These are phyloP conservation scores for Myxozyma kluyveri DNA, from an alignment of 805 yeast genomes.

Conservation along the genomic window DNA sequence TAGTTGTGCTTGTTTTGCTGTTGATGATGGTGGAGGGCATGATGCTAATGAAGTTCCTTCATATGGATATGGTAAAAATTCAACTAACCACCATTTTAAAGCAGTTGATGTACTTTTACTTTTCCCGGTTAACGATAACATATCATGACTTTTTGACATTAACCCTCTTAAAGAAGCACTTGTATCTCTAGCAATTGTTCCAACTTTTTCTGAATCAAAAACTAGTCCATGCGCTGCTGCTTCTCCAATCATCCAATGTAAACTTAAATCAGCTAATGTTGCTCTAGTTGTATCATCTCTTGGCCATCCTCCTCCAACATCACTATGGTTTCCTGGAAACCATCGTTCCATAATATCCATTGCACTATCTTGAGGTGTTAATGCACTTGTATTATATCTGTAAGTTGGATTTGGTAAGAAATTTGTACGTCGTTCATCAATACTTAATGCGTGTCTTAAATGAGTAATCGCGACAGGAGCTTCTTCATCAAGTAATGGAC, in stretches of 20 bases:
- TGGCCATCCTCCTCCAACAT: constrained; percentile 68
- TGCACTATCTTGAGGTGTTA: not conserved
- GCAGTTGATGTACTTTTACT: constrained; percentile 4
- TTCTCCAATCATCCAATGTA: constrained; percentile 61
- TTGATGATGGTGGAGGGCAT: not conserved
- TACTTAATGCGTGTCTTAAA: constrained; percentile 63
- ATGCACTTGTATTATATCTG: constrained; percentile 49
- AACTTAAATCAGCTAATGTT: constrained; percentile 48
- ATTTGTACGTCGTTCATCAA: constrained; percentile 65
- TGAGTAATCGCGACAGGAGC: constrained; percentile 47
- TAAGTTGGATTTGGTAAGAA: constrained; percentile 46
- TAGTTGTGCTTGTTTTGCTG: not conserved
- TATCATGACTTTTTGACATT: constrained; percentile 23
- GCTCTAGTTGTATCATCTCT: constrained; percentile 45
- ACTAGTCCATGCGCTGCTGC: constrained; percentile 51
- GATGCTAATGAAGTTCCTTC: constrained; percentile 35
- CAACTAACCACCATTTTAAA: constrained; percentile 58
- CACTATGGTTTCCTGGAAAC: constrained; percentile 71
- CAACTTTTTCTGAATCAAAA: constrained; percentile 45
- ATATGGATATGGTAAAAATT: constrained; percentile 56
- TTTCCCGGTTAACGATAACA: constrained; percentile 12
- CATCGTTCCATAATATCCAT: constrained; percentile 52
- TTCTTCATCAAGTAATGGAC: not conserved
- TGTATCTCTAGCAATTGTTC: constrained; percentile 39
- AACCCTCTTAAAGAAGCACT: constrained; percentile 38